A percentile compares a stretch with the other conserved stretches of the same genome.
Conservation (phyloP, 2,329 filamentous ascomycete species). For the Aspergillus tubingensis region DNA sequence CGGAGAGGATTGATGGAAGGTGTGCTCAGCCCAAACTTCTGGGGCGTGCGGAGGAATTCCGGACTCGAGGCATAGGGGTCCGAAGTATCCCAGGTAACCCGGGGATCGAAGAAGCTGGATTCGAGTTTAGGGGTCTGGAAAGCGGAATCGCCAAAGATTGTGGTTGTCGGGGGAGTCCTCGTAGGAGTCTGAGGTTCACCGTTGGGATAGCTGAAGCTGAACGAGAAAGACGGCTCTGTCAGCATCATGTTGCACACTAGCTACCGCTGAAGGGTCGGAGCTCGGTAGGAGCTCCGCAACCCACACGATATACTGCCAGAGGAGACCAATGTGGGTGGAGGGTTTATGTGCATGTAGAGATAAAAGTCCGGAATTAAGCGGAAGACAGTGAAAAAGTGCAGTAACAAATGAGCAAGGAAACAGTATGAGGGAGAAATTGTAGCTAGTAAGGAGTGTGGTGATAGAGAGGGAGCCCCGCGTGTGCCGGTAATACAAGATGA, state of each 20-base stretch:
- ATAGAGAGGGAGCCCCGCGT: conserved; percentile 16
- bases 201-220: conserved; percentile 50
- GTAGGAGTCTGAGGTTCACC: conserved; percentile 51
- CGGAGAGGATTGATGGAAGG: conserved; percentile 31
- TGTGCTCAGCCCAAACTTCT: conserved; percentile 40
- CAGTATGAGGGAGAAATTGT: neutral
- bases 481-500: conserved; percentile 7
- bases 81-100: conserved; percentile 50
- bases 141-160: conserved; percentile 39
- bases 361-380: neutral
- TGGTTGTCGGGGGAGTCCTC: conserved; percentile 44
- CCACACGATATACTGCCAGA: conserved; percentile 10
- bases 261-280: conserved; percentile 10
- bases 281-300: conserved; percentile 13
- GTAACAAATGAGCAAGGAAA: neutral
- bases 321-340: neutral
- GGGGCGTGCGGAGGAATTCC: conserved; percentile 47
- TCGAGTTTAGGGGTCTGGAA: conserved; percentile 51
- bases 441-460: neutral
- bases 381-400: neutral
- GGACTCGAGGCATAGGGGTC: conserved; percentile 51
- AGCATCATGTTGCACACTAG: conserved; percentile 32
- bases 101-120: conserved; percentile 49
- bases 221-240: conserved; percentile 34
- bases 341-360: neutral